phyloP scores from a whole-genome alignment of 345 rosid species.

The Eucalyptus cloeziana region DNA sequence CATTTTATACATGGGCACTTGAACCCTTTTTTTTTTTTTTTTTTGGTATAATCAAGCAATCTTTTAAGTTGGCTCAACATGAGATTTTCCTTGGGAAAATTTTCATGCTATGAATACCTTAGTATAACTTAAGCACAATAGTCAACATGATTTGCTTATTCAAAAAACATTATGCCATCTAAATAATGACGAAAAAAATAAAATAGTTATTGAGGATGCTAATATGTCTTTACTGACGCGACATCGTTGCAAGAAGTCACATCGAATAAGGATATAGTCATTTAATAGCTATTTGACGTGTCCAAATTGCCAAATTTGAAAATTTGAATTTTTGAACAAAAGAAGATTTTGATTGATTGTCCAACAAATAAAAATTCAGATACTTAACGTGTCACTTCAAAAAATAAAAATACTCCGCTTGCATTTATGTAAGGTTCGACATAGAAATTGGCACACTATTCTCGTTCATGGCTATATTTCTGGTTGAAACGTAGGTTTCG shows the following conservation, averaged over 20 bases:
- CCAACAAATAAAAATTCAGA: background rate
- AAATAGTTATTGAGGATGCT: background rate
- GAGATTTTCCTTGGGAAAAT: background rate
- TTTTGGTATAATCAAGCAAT: background rate
- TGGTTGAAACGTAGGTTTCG: background rate
- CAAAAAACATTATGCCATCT: background rate
- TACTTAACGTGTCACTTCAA: background rate
- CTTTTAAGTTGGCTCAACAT: background rate
- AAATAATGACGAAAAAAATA: background rate
- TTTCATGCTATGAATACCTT: background rate
- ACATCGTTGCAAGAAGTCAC: background rate
- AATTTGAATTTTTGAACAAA: background rate
- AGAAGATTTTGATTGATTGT: background rate
- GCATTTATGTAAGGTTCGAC: background rate
- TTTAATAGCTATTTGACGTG: background rate
- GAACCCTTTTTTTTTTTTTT: no score
- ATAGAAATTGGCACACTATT: background rate
- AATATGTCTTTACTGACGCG: background rate
- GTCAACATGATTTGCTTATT: background rate
- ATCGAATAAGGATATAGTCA: background rate
- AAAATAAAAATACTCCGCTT: background rate
- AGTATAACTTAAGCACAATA: background rate
- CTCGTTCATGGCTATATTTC: background rate
- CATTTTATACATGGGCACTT: background rate
- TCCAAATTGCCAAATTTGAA: background rate